These are phyloP conservation scores for Cyberlindnera meyerae DNA, from an alignment of 805 yeast genomes.

Conservation along the genomic window DNA sequence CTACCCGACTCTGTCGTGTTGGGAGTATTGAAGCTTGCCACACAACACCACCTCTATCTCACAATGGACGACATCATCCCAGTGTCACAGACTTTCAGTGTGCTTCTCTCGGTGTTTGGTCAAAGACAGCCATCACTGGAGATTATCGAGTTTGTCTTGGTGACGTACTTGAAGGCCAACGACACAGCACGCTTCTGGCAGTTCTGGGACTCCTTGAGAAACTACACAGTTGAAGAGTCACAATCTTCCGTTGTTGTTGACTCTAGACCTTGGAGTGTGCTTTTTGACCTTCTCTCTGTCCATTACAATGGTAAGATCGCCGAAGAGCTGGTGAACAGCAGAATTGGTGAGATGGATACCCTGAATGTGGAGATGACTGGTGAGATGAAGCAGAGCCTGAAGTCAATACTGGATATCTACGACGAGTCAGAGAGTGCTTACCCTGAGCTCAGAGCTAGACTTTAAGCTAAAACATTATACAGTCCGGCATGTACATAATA, in stretches of 20 bases:
- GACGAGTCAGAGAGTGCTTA: conserved; percentile 14
- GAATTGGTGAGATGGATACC: conserved; percentile 9
- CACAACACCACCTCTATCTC: conserved; percentile 20
- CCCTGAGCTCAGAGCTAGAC: conserved; percentile 8
- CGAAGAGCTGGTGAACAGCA: conserved; percentile 12
- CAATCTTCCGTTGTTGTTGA: conserved; percentile 9
- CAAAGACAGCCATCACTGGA: conserved; percentile 3
- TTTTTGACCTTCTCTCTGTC: conserved; percentile 8
- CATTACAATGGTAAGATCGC: conserved; percentile 16
- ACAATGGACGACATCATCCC: conserved; percentile 10
- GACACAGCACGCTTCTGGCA: too few relatives aligned
- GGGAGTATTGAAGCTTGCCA: conserved; percentile 16
- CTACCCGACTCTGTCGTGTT: conserved; percentile 15
- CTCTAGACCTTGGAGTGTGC: conserved; percentile 22
- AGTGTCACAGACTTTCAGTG: conserved; percentile 10
- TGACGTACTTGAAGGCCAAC: conserved; percentile 19
- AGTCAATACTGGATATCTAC: conserved; percentile 11
- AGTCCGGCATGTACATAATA: background rate
- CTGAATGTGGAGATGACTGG: conserved; percentile 2
- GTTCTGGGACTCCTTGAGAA: conserved; percentile 21
- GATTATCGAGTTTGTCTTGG: conserved; percentile 16
- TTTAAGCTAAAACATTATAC: background rate
- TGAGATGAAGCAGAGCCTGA: conserved; percentile 4
- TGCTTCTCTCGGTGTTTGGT: conserved; percentile 12
- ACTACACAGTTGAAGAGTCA: background rate